Conservation (phyloP, 2,329 filamentous ascomycete genomes). For the Aspergillus eucalypticola region DNA sequence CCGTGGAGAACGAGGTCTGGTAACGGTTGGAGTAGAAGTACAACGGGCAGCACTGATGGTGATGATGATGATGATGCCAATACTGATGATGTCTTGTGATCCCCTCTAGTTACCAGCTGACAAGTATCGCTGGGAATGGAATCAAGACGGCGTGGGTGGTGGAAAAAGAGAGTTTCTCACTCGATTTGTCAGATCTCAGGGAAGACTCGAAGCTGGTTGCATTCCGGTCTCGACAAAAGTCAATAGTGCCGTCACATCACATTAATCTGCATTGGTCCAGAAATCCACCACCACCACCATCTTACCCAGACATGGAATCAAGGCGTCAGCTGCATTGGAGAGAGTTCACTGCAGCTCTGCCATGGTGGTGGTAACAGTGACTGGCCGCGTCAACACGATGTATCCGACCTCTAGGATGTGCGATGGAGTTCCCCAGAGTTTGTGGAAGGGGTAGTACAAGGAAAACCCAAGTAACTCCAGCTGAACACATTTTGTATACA, state of each 20-base stretch:
- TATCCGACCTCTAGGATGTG: neutral
- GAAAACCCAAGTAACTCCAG: neutral
- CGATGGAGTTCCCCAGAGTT: neutral
- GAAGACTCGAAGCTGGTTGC: neutral
- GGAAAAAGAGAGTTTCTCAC: neutral
- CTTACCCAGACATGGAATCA: neutral
- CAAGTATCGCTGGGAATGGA: neutral
- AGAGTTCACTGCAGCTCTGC: neutral
- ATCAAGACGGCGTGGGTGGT: neutral
- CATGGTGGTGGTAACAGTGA: neutral
- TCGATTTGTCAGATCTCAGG: constrained; percentile 5
- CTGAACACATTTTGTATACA: neutral
- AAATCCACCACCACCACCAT: neutral
- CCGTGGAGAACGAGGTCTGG: constrained; percentile 2
- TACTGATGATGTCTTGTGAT: neutral
- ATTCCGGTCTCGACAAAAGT: neutral
- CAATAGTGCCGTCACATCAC: constrained; percentile 15
- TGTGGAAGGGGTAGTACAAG: neutral
- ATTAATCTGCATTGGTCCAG: constrained; percentile 10
- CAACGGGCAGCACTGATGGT: neutral
- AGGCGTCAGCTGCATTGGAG: neutral
- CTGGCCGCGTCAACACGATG: constrained; percentile 8
- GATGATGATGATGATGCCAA: too few species aligned
- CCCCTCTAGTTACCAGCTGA: neutral
- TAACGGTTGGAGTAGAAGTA: neutral